These are phyloP conservation scores for Aspergillus pseudotamarii DNA, from an alignment of 2,329 filamentous ascomycete genomes.

Conservation along the genomic window DNA sequence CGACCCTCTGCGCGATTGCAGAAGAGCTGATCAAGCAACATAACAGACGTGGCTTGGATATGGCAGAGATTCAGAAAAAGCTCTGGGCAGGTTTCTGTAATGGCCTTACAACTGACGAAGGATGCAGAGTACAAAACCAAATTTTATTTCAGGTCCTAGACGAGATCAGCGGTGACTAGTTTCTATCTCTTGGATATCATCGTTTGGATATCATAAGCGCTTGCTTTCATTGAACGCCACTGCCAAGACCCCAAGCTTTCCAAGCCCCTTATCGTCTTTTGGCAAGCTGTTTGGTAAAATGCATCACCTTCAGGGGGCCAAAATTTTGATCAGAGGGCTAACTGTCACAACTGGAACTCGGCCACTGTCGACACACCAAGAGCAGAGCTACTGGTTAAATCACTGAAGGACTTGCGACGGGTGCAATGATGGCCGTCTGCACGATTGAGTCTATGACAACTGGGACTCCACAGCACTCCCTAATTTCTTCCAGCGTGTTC, in stretches of 20 bases:
- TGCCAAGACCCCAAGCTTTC: too few relatives aligned
- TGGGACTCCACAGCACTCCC: slow-evolving; percentile 80
- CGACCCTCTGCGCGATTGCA: slow-evolving; percentile 42
- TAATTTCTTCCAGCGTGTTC: slow-evolving; percentile 72
- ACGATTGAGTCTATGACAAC: slow-evolving; percentile 75
- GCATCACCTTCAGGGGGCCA: slow-evolving; percentile 78
- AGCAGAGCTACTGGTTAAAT: slow-evolving; percentile 65
- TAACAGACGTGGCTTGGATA: slow-evolving; percentile 38
- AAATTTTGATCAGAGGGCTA: slow-evolving; percentile 83
- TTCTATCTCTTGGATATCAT: background rate
- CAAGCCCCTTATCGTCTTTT: slow-evolving; percentile 29
- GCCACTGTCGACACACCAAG: slow-evolving; percentile 73
- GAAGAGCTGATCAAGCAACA: slow-evolving; percentile 43
- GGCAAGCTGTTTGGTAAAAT: slow-evolving; percentile 58
- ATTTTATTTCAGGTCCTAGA: slow-evolving; percentile 46
- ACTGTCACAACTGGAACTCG: slow-evolving; percentile 83
- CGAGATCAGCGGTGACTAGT: slow-evolving; percentile 38
- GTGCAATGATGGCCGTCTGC: slow-evolving; percentile 74
- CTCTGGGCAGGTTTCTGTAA: slow-evolving; percentile 39
- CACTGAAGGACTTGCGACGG: slow-evolving; percentile 71
- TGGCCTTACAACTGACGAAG: slow-evolving; percentile 29
- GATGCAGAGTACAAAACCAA: slow-evolving; percentile 44
- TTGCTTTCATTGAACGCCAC: background rate
- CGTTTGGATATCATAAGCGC: background rate
- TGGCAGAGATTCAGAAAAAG: slow-evolving; percentile 38